Evolutionary conservation across 768 basidiomycete genomes (phyloP), one percentile per base, ranked within the genome.

Genomic region (Pluteus cervinus): DNA sequence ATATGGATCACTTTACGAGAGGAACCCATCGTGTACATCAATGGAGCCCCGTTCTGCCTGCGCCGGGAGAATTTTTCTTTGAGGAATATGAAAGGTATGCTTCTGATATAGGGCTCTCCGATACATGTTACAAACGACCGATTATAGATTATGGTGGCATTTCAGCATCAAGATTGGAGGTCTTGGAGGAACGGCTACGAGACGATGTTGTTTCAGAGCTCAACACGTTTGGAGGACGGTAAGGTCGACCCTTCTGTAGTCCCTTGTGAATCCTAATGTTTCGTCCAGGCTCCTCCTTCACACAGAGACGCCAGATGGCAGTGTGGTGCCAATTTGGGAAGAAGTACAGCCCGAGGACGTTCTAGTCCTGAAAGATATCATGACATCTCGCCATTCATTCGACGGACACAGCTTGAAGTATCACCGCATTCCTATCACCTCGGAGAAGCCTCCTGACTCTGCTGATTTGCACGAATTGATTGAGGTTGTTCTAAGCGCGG

Each of bases 1-100:
- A 69, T 88, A 14, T 98, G 94, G 96, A 76, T 98, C 36, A 90
- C 89, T 11, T 62, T 99, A n/a, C 69, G 94, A 15, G 93, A 96
- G 52, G 87, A 91, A 51, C 91, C 91, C 1, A 75, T 93, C 28
- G 82, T 90, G 0, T 92, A 93, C 57, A 76, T 98, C 49, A 94
- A 97, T 51, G 93, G 93, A 21, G 75, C 80, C 12, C 89, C 92
- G 0, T 97, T 91, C 58, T 97, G 93, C 47, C 59, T 88, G 55
- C 72, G 94, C 43, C 67, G 90, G 41, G 89, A 94, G 52, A 74
- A 79, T 3, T 88, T 86, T 48, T 86, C 87, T 9, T 60, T 99
- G 21, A 70, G 96, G 29, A 98, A 99, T 53, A 90, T 98, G 81
- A 96, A 93, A 71, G 86, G 81, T 85, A 41, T 21, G 35, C 48